These are phyloP conservation scores for maize (Zea mays) DNA, from an alignment of 176 grass and related monocot species.

Conservation along the genomic window Zm-B73-REFERENCE-NAM-5.0 NC_050096.1:245783501-245784000, in stretches of 20 bases:
- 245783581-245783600: conserved; percentile 56
- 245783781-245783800: conserved; percentile 54
- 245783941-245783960: conserved; percentile 53
- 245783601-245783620: conserved; percentile 46
- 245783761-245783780: conserved; percentile 52
- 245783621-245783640: conserved; percentile 45
- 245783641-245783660: conserved; percentile 47
- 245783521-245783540: conserved; percentile 60
- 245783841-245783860: conserved; percentile 51
- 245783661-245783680: conserved; percentile 35
- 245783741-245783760: conserved; percentile 54
- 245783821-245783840: conserved; percentile 45
- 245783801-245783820: conserved; percentile 57
- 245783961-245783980: conserved; percentile 61
- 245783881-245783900: conserved; percentile 60
- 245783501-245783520: conserved; percentile 55
- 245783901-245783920: conserved; percentile 64
- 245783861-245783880: conserved; percentile 53
- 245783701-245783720: conserved; percentile 57
- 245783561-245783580: conserved; percentile 57
- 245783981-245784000: conserved; percentile 47
- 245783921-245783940: conserved; percentile 61
- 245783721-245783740: conserved; percentile 57
- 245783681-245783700: conserved; percentile 58
- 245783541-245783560: conserved; percentile 48